These are phyloP conservation scores for Sequoia sempervirens DNA, from an alignment of 75 land plant genomes.

Conservation along the genomic window DNA sequence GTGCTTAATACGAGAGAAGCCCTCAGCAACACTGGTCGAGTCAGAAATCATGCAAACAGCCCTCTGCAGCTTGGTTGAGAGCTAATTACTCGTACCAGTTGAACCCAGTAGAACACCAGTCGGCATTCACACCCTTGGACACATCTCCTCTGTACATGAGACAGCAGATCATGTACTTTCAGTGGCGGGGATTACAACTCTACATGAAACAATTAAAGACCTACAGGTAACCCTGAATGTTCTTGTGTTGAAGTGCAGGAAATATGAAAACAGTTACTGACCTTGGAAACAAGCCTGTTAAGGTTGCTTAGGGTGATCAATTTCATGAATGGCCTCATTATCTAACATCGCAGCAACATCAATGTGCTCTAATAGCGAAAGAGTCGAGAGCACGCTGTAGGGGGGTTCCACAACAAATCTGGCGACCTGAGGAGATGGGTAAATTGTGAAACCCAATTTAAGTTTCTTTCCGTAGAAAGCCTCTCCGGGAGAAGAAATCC, in stretches of 20 bases:
- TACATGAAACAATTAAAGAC: too few relatives aligned
- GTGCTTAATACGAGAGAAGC: constrained; percentile 39
- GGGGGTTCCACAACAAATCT: constrained; percentile 47
- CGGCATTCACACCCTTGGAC: constrained; percentile 60
- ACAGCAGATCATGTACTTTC: constrained; percentile 39
- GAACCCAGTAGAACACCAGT: constrained; percentile 45
- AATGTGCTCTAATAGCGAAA: constrained; percentile 56
- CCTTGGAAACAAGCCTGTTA: constrained; percentile 50
- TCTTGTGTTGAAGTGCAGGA: too few relatives aligned
- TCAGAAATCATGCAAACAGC: constrained; percentile 52
- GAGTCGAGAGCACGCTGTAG: constrained; percentile 43
- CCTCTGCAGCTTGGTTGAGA: constrained; percentile 56
- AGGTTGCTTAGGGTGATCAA: constrained; percentile 55
- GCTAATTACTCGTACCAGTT: constrained; percentile 36
- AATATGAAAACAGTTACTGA: neutral
- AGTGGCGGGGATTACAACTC: constrained; percentile 36
- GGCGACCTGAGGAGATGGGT: constrained; percentile 62
- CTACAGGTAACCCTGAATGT: too few relatives aligned
- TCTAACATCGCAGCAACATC: constrained; percentile 49
- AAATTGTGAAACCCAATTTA: constrained; percentile 62
- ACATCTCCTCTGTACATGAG: constrained; percentile 57
- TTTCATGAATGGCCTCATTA: constrained; percentile 45
- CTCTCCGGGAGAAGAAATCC: constrained; percentile 63
- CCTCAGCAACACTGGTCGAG: constrained; percentile 42
- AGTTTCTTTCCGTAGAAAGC: constrained; percentile 45